A percentile compares a stretch with the other conserved stretches of the same genome.
phyloP scores from a whole-genome alignment of 441 rosid genomes.

The Pelargonium cotyledonis region DNA sequence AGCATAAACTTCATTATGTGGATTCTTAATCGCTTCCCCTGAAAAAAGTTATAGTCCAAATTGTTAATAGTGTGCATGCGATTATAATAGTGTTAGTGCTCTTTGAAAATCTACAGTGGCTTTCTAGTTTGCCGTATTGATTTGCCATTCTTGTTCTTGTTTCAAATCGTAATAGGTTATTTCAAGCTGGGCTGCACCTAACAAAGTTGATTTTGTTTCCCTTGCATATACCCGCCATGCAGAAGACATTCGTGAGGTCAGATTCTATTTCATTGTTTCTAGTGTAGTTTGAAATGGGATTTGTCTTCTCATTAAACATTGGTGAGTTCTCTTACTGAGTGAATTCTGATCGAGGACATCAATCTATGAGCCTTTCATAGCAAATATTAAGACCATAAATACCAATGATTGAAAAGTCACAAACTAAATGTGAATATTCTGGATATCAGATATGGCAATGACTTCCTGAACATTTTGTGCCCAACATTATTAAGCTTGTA shows the following conservation, averaged over 20 bases:
- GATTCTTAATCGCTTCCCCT: neutral
- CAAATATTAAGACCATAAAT: neutral
- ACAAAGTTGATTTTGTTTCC: slow-evolving; percentile 22
- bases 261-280: slow-evolving; percentile 8
- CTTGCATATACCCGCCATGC: slow-evolving; percentile 22
- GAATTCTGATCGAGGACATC: neutral
- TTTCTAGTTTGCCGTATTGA: neutral
- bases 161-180: slow-evolving; percentile 14
- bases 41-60: neutral
- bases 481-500: slow-evolving; percentile 6
- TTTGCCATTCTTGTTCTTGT: slow-evolving; percentile 2
- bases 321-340: neutral
- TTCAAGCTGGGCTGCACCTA: slow-evolving; percentile 21
- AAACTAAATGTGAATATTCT: neutral
- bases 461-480: neutral
- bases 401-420: neutral
- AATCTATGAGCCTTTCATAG: neutral
- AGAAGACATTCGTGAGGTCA: slow-evolving; percentile 20
- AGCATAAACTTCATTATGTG: neutral
- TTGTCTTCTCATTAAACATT: slow-evolving; percentile 5
- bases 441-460: neutral
- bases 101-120: neutral
- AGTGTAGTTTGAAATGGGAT: neutral
- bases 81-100: neutral
- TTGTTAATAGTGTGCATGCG: neutral